A percentile compares a stretch with the other conserved stretches of the same genome.
Evolutionary conservation across 1,139 yeast genomes (phyloP).

Genomic region (Nematodospora anomalae): DNA sequence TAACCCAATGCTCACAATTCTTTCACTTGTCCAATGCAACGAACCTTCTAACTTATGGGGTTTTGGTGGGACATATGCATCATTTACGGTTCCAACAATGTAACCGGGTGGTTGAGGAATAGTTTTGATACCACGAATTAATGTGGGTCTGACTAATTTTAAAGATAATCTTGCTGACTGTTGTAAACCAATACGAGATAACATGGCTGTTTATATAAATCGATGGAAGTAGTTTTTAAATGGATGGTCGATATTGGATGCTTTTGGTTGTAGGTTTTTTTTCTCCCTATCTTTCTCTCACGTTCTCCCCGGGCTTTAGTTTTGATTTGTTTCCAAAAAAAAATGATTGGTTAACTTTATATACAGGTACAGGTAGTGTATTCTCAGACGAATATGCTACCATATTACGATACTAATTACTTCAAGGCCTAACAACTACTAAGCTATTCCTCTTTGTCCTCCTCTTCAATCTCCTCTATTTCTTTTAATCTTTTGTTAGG

Average conservation of each 20-base stretch:
- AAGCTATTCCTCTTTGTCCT: slow-evolving; percentile 28
- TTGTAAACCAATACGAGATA: slow-evolving; percentile 31
- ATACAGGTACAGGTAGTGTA: too few species aligned
- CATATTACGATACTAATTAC: too few species aligned
- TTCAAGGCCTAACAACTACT: too few species aligned
- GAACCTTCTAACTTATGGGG: slow-evolving; percentile 72
- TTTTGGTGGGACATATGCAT: slow-evolving; percentile 67
- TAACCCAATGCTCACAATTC: slow-evolving; percentile 61
- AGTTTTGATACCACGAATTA: slow-evolving; percentile 31
- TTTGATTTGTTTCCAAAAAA: too few species aligned
- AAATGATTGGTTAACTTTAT: too few species aligned
- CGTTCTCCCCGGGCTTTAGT: slow-evolving; percentile 50
- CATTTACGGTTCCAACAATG: slow-evolving; percentile 76
- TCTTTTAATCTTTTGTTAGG: slow-evolving; percentile 33
- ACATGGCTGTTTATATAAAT: slow-evolving; percentile 19
- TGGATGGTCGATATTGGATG: slow-evolving; percentile 2
- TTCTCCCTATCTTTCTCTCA: slow-evolving; percentile 32
- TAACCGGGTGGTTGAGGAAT: slow-evolving; percentile 69
- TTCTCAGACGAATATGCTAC: too few species aligned
- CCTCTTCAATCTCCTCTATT: slow-evolving; percentile 45
- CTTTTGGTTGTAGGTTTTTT: slow-evolving; percentile 3
- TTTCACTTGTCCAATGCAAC: slow-evolving; percentile 86
- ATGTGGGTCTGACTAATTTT: slow-evolving; percentile 18
- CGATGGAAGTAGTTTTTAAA: neutral
- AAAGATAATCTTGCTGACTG: slow-evolving; percentile 7